Evolutionary conservation across 352 stramenopile genomes (phyloP).

Genomic region (Phytopythium delawarense): DNA sequence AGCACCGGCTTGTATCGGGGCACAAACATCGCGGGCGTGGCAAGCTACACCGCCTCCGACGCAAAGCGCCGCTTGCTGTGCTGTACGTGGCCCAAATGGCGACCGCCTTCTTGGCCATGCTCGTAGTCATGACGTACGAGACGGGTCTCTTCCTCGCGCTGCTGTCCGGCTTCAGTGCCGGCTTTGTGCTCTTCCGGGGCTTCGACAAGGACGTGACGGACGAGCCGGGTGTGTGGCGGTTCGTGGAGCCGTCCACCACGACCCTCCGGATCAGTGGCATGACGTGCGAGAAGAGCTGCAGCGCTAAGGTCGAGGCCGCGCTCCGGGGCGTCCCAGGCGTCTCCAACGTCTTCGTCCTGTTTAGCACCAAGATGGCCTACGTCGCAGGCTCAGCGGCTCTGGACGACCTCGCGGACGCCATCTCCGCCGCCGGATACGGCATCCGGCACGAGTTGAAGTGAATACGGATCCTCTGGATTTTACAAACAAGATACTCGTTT

Average conservation of each 20-base stretch:
- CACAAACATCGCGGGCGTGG: conserved; percentile 15
- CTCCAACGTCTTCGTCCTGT: conserved; percentile 65
- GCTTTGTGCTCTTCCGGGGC: conserved; percentile 79
- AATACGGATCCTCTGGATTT: no score
- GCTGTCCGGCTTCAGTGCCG: conserved; percentile 60
- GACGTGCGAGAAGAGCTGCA: conserved; percentile 82
- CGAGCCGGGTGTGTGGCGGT: conserved; percentile 64
- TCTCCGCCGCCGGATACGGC: conserved; percentile 63
- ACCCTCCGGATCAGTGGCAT: conserved; percentile 84
- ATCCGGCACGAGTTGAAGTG: conserved; percentile 8
- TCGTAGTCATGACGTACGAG: conserved; percentile 84
- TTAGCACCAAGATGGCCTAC: conserved; percentile 68
- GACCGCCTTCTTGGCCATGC: conserved; percentile 79
- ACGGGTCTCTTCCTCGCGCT: conserved; percentile 70
- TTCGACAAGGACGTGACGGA: conserved; percentile 61
- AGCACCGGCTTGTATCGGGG: conserved; percentile 18
- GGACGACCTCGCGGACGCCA: conserved; percentile 43
- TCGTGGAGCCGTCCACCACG: conserved; percentile 56
- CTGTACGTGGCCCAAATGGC: conserved; percentile 76
- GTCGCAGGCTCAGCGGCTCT: conserved; percentile 54
- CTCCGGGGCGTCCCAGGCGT: conserved; percentile 43
- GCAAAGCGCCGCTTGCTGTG: conserved; percentile 48
- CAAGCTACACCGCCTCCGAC: conserved; percentile 59
- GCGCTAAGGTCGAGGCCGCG: conserved; percentile 49
- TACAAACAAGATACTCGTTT: neutral